Conservation (phyloP, 164 flowering plant species). For the Saururus chinensis region DNA sequence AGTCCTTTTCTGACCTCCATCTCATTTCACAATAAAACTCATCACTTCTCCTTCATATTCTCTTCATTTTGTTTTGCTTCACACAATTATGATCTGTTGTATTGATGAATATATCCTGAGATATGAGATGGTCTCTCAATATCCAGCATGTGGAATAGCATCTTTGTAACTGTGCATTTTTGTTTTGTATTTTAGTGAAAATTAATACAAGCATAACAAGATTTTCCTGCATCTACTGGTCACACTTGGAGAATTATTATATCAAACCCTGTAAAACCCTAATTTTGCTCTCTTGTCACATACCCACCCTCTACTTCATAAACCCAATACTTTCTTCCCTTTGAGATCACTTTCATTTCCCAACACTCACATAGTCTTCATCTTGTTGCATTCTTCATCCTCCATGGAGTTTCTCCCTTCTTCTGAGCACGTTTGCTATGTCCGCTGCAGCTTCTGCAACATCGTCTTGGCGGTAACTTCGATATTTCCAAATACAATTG, state of each 20-base stretch:
- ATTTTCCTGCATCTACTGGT: too few relatives aligned
- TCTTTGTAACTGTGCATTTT: not conserved
- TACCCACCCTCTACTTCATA: not conserved
- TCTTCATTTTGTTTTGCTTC: not conserved
- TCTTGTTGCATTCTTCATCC: constrained; percentile 10
- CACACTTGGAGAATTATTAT: not conserved
- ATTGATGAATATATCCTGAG: not conserved
- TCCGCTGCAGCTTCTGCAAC: constrained; percentile 91
- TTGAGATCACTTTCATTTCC: not conserved
- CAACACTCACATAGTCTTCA: constrained; percentile 1
- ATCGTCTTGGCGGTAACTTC: constrained; percentile 93
- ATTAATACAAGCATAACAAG: too few relatives aligned
- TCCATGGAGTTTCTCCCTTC: constrained; percentile 40
- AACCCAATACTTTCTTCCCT: not conserved
- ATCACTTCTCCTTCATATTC: not conserved
- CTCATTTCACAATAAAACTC: too few relatives aligned
- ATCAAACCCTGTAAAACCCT: not conserved
- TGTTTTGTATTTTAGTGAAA: not conserved
- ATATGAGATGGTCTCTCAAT: not conserved
- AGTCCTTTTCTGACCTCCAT: not conserved
- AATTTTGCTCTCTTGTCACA: not conserved
- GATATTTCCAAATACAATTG: too few relatives aligned
- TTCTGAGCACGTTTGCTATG: constrained; percentile 79
- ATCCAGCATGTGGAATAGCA: not conserved
- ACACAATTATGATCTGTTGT: too few relatives aligned